Base-by-base conservation (phyloP, 331 rosid genomes). In the Stylosanthes scabra region DNA sequence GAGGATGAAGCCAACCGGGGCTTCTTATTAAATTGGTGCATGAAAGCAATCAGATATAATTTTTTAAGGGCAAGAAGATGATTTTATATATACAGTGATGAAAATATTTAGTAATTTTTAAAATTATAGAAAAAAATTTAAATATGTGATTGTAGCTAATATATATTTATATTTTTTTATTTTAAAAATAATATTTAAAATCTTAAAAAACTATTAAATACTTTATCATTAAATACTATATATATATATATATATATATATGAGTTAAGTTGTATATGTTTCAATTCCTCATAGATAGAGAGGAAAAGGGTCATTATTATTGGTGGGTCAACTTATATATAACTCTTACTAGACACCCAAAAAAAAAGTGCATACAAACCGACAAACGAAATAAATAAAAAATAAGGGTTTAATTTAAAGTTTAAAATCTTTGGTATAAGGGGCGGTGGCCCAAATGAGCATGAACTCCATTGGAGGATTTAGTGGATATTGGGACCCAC, bases 401-500 rank as follows among this genome's bases (percentile, higher is more conserved):
- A 20, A 6, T 4, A 50, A 20, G 25, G 31, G 40, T 59, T 27
- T 64, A 44, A 13, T 31, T 66, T 64, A 64, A 64, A 29, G 56
- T 25, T 37, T 5, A 40, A 29, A 63, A 50, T 14, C 12, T 2
- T 65, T 39, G 59, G 71, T 63, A 45, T 20, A 20, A 64, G 68
- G 69, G 84, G 64, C 74, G 81, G 80, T 74, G 81, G 74, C 45
- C 75, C 79, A 74, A 45, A 59, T 56, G 72, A 72, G 63, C 79
- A 71, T 76, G 76, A 58, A 58, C 68, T 65, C 79, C 59, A 81
- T 74, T 80, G 83, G 85, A 14, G 44, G 68, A 66, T 46, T 70
- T 70, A 81, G 94, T 87, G 90, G 86, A 39, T 66, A n/a, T 70
- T 81, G 79, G 87, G 88, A 15, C 71, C 90, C 86, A 20, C 51